Conservation (phyloP, 306 rosid genomes). For the Inga laurina region DNA sequence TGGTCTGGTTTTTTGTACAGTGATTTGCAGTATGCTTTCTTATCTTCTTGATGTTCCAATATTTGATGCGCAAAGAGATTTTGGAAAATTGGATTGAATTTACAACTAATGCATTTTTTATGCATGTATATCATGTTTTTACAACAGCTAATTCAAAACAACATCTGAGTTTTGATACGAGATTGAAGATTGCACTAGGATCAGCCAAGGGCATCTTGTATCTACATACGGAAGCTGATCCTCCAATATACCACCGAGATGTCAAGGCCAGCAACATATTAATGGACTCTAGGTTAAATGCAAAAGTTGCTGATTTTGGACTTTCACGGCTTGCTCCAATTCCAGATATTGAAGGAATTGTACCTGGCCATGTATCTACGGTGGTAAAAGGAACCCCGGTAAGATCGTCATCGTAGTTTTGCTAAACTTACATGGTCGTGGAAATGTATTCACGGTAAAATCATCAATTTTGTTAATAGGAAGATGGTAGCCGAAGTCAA, state of each 20-base stretch:
- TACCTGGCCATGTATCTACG: constrained; percentile 83
- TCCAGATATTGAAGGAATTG: constrained; percentile 72
- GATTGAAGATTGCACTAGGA: constrained; percentile 79
- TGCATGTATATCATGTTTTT: constrained; percentile 25
- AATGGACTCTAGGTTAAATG: constrained; percentile 64
- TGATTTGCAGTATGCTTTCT: not conserved
- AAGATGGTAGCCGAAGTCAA: too few species aligned
- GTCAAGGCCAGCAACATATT: constrained; percentile 93
- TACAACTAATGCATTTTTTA: not conserved
- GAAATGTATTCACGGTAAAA: not conserved
- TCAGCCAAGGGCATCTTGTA: constrained; percentile 89
- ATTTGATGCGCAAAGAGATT: not conserved
- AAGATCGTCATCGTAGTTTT: constrained; percentile 33
- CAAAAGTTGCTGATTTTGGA: constrained; percentile 98
- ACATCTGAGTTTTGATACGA: constrained; percentile 64
- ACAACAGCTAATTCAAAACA: constrained; percentile 55
- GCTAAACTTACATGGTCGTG: not conserved
- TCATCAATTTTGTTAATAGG: not conserved
- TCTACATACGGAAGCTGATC: constrained; percentile 94
- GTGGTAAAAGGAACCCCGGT: constrained; percentile 99
- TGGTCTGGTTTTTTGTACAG: too few species aligned
- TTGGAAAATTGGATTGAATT: not conserved
- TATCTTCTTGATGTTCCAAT: not conserved
- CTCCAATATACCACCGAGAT: constrained; percentile 97
- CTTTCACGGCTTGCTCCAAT: constrained; percentile 96